Conservation (phyloP, 2,329 filamentous ascomycete genomes). For the Venturia carpophila region DNA sequence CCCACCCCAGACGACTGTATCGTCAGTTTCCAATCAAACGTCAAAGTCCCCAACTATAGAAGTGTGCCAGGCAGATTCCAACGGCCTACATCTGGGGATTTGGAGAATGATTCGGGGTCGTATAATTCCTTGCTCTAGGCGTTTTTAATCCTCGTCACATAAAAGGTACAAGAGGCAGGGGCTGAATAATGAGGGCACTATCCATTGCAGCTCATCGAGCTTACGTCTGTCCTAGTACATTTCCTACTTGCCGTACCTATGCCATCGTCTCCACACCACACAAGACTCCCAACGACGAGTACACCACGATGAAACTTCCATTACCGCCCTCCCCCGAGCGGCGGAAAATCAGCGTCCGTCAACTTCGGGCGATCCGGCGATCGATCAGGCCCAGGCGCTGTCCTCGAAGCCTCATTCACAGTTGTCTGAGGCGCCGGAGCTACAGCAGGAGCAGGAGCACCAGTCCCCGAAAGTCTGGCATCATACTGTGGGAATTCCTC, state of each 20-base stretch:
- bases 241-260: neutral
- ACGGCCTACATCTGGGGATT: too few species aligned
- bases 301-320: neutral
- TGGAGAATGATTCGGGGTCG: too few species aligned
- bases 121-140: too few species aligned
- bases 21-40: too few species aligned
- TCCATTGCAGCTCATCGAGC: neutral
- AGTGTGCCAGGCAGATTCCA: too few species aligned
- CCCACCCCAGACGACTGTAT: too few species aligned
- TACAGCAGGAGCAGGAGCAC: neutral
- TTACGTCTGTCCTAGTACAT: neutral
- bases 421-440: neutral
- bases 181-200: neutral
- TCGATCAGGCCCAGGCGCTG: neutral
- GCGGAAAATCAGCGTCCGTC: neutral
- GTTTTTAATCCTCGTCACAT: too few species aligned
- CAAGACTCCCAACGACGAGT: neutral
- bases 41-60: too few species aligned
- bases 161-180: too few species aligned
- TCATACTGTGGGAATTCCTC: neutral
- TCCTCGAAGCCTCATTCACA: neutral
- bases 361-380: neutral
- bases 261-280: neutral
- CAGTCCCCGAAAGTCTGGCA: neutral
- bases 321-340: neutral